A percentile compares a stretch with the other conserved stretches of the same genome.
Evolutionary conservation across 257 asterid species (phyloP).

Genomic region (Knoxia roxburghii): DNA sequence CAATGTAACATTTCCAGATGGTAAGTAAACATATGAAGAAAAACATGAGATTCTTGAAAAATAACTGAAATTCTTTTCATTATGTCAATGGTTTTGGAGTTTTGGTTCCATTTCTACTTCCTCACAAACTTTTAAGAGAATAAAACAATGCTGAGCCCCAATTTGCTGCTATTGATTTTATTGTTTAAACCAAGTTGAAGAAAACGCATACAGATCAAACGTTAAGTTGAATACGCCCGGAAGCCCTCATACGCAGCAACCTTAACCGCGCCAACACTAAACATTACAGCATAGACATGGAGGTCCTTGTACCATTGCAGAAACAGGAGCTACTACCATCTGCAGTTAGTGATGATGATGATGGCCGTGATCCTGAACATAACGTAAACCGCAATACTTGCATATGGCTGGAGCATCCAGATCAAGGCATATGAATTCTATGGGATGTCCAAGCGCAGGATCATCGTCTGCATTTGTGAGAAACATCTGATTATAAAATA

Average conservation of each 20-base stretch:
- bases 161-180: not conserved
- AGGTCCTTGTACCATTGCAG: not conserved
- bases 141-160: not conserved
- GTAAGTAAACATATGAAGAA: not conserved
- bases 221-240: not conserved
- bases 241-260: not conserved
- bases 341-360: constrained; percentile 56
- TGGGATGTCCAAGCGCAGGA: constrained; percentile 87
- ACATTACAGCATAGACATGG: not conserved
- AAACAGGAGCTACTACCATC: not conserved
- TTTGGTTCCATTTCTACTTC: not conserved
- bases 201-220: not conserved
- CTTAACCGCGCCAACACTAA: not conserved
- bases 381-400: constrained; percentile 89
- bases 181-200: not conserved
- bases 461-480: constrained; percentile 45
- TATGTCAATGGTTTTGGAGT: not conserved
- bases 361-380: constrained; percentile 56
- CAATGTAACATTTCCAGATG: not conserved
- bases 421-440: constrained; percentile 92
- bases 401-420: constrained; percentile 71
- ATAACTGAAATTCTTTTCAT: not conserved
- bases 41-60: not conserved
- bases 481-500: not conserved
- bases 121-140: not conserved